Evolutionary conservation across 129 eudicot species (phyloP), one percentile per base, ranked within the genome.

Genomic region (Arctium minus): DNA sequence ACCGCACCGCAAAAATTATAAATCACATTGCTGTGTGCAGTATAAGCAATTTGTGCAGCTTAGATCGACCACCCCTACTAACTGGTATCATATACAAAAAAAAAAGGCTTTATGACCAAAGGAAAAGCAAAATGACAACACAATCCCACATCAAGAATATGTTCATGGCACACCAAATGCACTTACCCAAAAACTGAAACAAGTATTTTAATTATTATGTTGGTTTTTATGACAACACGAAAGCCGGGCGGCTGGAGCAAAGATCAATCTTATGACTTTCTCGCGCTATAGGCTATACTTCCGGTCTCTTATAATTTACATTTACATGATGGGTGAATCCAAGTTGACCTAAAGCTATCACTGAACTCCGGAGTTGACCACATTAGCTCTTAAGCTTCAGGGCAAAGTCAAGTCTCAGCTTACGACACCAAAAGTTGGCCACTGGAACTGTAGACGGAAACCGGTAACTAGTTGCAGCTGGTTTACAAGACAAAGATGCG

Each of bases 281-380:
- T 40, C 27, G 80, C 67, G 80, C 67, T 74, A 40, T 7, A 6
- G 32, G 35, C 27, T 42, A 38, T 42, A 68, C 15, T 10, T 48
- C 13, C 0, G 78, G 46, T 77, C 82, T 72, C 82, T 77, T 53
- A 83, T 79, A 79, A 73, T 73, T 32, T 72, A 78, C 84, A 84
- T 56, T 65, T 84, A 35, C 83, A 80, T 0, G 53, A 80, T 0
- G 53, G 76, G 71, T 77, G 65, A 27, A 60, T 60, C 72, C 37
- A 56, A 33, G 70, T 84, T 78, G 80, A 73, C 80, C 87, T 74
- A 79, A 84, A 84, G 84, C 87, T 79, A 73, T 84, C 87, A 84
- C 87, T 65, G 84, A 84, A 84, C 84, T 79, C 72, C 17, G 78
- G 82, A 35, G 86, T 83, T 70, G 82, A 70, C 86, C 76, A 46